Evolutionary conservation across 495 filamentous ascomycete species (phyloP), one percentile per base, ranked within the genome.

Genomic region (Xylaria venustula): DNA sequence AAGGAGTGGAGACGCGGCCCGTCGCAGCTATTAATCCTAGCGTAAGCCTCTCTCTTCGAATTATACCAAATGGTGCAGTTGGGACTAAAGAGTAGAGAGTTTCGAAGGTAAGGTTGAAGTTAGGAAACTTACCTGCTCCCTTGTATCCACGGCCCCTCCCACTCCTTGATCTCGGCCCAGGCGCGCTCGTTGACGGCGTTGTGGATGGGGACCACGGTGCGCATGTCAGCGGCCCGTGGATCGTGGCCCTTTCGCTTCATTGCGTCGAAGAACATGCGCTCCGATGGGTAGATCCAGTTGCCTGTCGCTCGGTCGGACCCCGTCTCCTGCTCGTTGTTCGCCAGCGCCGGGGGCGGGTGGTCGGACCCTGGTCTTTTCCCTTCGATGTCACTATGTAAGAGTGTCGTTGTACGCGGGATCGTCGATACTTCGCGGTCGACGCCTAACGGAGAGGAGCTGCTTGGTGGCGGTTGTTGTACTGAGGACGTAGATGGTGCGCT

Each of bases 221-320:
- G 84, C 84, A 97, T 96, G 68, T 95, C 90, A 20, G 80, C 77
- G 1, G 86, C 85, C 28, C 75, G 63, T 17, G 85, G 81, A 34
- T 77, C 74, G 74, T 82, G 75, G 23, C 83, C 84, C 59, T 98
- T 98, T 68, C 93, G 87, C 81, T 87, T 85, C 84, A 98, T 89
- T 11, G 94, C 93, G 22, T 93, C 87, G 79, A 97, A 97, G 77
- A 98, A 98, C 82, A 94, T 92, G 59, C 88, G 83, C 69, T 98
- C 95, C 0, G 90, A 95, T 0, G 94, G 94, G 76, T 98, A 98
- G 48, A 98, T 87, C 94, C 95, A 98, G 71, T 96, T 93, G 15
- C 92, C 92, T 2, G 79, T 81, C 17, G 76, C 71, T 34, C 76
- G 67, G 61, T 91, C 88, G 26, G 87, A 85, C 51, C 89, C 69